Conservation (phyloP, 306 rosid genomes). For the Senna siamea region DNA sequence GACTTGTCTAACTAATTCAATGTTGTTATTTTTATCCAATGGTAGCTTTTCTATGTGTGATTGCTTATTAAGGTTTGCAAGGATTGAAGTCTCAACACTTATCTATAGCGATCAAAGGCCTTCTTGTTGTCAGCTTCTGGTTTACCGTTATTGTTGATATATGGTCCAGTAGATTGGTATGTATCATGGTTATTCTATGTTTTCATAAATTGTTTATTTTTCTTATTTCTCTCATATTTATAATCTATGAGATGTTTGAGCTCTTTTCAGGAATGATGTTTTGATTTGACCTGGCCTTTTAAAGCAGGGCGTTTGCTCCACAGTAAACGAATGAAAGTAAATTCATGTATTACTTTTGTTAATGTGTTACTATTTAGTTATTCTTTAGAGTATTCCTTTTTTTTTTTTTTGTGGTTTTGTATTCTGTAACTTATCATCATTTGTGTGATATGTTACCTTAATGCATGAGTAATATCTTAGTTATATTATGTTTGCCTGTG, state of each 20-base stretch:
- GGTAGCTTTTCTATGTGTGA: not conserved
- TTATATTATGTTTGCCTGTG: not conserved
- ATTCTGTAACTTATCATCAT: not conserved
- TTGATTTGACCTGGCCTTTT: not conserved
- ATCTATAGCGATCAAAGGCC: too few relatives aligned
- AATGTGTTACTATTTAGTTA: not conserved
- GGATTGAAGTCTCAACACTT: too few relatives aligned
- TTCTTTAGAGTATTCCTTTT: too few relatives aligned
- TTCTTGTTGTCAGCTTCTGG: too few relatives aligned
- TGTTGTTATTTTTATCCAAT: not conserved
- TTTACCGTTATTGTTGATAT: not conserved
- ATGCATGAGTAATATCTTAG: not conserved
- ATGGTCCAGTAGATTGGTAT: constrained; percentile 8
- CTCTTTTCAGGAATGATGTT: not conserved
- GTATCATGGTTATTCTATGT: too few relatives aligned
- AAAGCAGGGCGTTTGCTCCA: not conserved
- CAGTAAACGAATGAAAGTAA: not conserved
- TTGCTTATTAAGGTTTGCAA: too few relatives aligned
- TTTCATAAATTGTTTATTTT: too few relatives aligned
- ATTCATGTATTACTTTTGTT: not conserved
- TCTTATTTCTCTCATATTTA: too few relatives aligned
- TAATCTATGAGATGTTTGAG: not conserved
- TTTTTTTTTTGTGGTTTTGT: not conserved
- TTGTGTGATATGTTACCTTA: not conserved
- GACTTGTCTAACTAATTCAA: not conserved